Percentiles rank a stretch among this genome's conserved stretches.
Evolutionary conservation across 169 alveolate genomes (phyloP).

Genomic region (Theileria equi): DNA sequence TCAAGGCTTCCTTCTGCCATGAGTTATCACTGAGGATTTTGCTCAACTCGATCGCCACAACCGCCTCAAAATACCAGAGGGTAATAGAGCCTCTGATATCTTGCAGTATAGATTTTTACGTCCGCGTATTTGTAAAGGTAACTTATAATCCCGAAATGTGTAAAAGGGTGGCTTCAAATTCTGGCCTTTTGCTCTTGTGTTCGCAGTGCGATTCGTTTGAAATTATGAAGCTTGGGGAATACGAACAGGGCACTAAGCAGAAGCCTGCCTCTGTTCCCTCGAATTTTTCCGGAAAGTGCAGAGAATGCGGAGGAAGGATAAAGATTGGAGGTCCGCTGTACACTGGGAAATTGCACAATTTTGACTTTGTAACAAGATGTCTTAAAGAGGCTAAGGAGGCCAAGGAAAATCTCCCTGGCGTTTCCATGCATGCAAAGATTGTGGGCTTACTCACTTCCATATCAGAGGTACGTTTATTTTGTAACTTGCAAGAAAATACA

Average conservation of each 20-base stretch:
- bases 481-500: not conserved
- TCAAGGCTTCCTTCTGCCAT: conserved; percentile 85
- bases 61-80: conserved; percentile 88
- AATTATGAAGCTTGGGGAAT: conserved; percentile 33
- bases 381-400: conserved; percentile 31
- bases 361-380: conserved; percentile 64
- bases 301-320: conserved; percentile 78
- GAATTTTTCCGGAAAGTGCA: conserved; percentile 63
- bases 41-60: conserved; percentile 80
- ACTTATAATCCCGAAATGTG: conserved; percentile 81
- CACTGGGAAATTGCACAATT: conserved; percentile 74
- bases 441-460: conserved; percentile 51
- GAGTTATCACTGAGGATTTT: conserved; percentile 87
- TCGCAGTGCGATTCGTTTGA: conserved; percentile 52
- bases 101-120: conserved; percentile 90
- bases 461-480: conserved; percentile 31
- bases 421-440: conserved; percentile 33
- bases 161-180: conserved; percentile 77
- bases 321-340: conserved; percentile 80
- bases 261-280: conserved; percentile 34
- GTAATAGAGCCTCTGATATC: conserved; percentile 85
- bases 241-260: conserved; percentile 5
- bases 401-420: conserved; percentile 14
- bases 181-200: conserved; percentile 75
- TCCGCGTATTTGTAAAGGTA: conserved; percentile 86